Evolutionary conservation across 2,329 filamentous ascomycete species (phyloP), one percentile per base, ranked within the genome.

Genomic region (Arthroderma sp.): DNA sequence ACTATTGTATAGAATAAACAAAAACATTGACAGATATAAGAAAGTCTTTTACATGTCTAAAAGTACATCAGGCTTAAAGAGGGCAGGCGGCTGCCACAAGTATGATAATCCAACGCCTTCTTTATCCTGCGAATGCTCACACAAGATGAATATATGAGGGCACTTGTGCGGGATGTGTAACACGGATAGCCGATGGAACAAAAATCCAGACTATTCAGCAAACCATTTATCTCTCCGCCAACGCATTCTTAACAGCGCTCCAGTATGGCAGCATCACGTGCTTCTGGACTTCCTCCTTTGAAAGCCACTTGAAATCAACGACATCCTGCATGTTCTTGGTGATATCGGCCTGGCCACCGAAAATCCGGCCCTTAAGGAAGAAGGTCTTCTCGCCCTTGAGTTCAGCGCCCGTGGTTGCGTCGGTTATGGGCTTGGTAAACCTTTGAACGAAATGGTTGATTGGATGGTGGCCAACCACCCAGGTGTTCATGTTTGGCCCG

Each of bases 401-500:
- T 63, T 76, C 58, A 58, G 62, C 65, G 58, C 61, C 67, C 17
- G 68, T 66, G 58, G 67, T 58, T n/a, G 55, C 28, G 66, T 49
- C 70, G 70, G 67, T 78, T 68, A 64, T 71, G 69, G 67, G 76
- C 65, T 66, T 71, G 63, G 64, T 79, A 78, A 77, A 79, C 61
- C 82, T 75, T 60, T 75, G 76, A 63, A 87, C 78, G 67, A 87
- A 75, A 74, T 96, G 87, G 25, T 91, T 91, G 59, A 96, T 81
- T 9, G 93, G 93, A 59, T 87, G 86, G 66, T 90, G 90, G 60
- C 90, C 91, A 55, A 98, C 87, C 64, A 97, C 82, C 91, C 93
- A 98, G 57, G 90, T 96, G 77, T 97, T 97, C 91, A 98, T 97
- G 79, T 98, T 94, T 60, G 87, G 75, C 59, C 93, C 93, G 8